These are phyloP conservation scores for Candida mesenterica DNA, from an alignment of 1,139 yeast genomes.

Conservation along the genomic window DNA sequence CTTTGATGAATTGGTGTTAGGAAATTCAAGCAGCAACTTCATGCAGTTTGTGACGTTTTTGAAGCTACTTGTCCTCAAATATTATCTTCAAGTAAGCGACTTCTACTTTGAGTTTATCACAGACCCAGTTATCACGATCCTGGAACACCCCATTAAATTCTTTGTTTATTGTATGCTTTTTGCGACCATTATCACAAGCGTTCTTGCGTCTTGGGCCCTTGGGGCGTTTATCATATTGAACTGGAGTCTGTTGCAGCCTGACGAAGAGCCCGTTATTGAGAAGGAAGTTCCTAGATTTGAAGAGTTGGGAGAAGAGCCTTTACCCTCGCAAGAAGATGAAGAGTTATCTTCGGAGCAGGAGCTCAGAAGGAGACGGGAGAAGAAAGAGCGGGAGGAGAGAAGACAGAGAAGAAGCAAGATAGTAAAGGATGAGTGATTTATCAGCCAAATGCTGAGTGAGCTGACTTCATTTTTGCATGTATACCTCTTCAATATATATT, in stretches of 20 bases:
- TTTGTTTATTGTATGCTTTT: constrained; percentile 44
- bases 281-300: constrained; percentile 2
- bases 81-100: constrained; percentile 26
- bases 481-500: too few relatives aligned
- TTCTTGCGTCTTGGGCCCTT: constrained; percentile 41
- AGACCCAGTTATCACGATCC: constrained; percentile 43
- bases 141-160: constrained; percentile 48
- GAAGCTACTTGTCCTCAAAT: constrained; percentile 19
- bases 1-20: constrained; percentile 37
- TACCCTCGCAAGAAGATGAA: background rate
- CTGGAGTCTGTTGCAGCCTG: constrained; percentile 5
- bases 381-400: constrained; percentile 1
- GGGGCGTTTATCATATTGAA: constrained; percentile 22
- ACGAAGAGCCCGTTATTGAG: constrained; percentile 2
- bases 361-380: constrained; percentile 1
- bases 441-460: too few relatives aligned
- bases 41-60: constrained; percentile 23
- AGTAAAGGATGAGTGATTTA: constrained; percentile 1
- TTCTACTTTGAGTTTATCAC: constrained; percentile 36
- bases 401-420: constrained; percentile 1
- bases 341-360: background rate
- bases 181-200: constrained; percentile 36
- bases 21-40: constrained; percentile 18
- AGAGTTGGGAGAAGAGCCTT: constrained; percentile 8
- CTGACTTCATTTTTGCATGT: too few relatives aligned